phyloP scores from a whole-genome alignment of 768 basidiomycete genomes.

The Clathrus columnatus region DNA sequence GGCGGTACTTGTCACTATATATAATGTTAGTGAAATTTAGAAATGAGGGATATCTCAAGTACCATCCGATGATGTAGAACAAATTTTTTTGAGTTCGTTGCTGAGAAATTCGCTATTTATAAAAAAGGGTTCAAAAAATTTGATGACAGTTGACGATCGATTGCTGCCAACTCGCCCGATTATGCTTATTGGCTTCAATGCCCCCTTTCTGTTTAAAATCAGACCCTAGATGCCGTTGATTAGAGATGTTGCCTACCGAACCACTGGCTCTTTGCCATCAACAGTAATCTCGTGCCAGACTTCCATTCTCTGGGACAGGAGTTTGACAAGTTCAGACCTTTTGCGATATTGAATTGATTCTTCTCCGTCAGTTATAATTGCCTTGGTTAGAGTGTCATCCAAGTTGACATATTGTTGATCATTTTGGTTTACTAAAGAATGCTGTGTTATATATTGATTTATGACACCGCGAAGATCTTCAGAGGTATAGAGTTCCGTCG shows the following conservation, averaged over 20 bases:
- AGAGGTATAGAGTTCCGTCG: conserved; percentile 43
- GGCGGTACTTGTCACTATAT: neutral
- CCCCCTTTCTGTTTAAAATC: conserved; percentile 54
- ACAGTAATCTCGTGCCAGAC: conserved; percentile 57
- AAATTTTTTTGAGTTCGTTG: conserved; percentile 66
- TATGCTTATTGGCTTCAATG: conserved; percentile 54
- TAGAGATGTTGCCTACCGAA: conserved; percentile 43
- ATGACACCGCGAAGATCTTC: conserved; percentile 49
- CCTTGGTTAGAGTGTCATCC: conserved; percentile 21
- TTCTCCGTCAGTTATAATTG: conserved; percentile 24
- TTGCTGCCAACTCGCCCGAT: conserved; percentile 67
- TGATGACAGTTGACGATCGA: conserved; percentile 70
- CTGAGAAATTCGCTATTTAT: conserved; percentile 61
- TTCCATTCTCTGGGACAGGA: conserved; percentile 62
- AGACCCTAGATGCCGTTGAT: neutral
- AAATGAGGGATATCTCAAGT: too few species aligned
- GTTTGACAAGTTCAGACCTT: conserved; percentile 52
- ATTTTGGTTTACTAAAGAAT: conserved; percentile 53
- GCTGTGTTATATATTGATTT: conserved; percentile 51
- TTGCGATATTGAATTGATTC: conserved; percentile 44
- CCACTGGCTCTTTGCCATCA: conserved; percentile 45
- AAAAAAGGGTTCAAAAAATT: conserved; percentile 72
- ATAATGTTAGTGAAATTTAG: neutral
- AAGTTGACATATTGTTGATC: conserved; percentile 64
- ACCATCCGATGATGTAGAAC: conserved; percentile 71